Percentiles rank a stretch among this genome's conserved stretches.
These are phyloP conservation scores for Tinospora cordifolia DNA, from an alignment of 164 flowering plant species.

Conservation along the genomic window DNA sequence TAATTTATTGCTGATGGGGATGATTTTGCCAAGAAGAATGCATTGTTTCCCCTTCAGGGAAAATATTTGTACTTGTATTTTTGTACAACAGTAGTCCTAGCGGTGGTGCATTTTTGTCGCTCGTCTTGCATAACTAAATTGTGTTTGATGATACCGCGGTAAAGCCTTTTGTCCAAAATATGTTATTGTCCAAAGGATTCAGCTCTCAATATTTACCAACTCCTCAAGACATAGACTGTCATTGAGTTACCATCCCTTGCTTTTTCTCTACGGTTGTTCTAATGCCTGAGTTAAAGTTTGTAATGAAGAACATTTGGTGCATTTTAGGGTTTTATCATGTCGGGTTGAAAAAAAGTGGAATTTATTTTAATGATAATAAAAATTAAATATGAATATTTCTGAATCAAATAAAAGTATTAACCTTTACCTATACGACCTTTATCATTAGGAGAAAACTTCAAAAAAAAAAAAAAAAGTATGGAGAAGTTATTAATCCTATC, in stretches of 20 bases:
- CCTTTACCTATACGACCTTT: no score
- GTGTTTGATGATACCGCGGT: background rate
- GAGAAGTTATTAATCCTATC: no score
- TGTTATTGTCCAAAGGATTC: background rate
- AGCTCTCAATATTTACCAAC: background rate
- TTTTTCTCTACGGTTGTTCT: no score
- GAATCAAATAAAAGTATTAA: no score
- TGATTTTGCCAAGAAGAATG: background rate
- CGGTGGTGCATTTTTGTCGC: background rate
- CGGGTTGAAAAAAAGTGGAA: no score
- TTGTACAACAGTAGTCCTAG: background rate
- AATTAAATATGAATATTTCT: no score
- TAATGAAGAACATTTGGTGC: background rate
- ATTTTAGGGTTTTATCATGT: background rate
- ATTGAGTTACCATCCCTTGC: no score
- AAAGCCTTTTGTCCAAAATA: background rate
- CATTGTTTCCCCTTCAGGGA: background rate
- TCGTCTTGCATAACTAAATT: background rate
- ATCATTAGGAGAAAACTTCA: no score
- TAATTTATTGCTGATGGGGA: background rate
- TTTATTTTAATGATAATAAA: no score
- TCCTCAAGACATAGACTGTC: background rate
- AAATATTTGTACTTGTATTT: conserved; percentile 5
- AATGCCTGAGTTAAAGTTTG: background rate
- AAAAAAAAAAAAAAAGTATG: no score